Conservation (phyloP, 2,329 filamentous ascomycete genomes). For the Fusarium pseudonygamai region DNA sequence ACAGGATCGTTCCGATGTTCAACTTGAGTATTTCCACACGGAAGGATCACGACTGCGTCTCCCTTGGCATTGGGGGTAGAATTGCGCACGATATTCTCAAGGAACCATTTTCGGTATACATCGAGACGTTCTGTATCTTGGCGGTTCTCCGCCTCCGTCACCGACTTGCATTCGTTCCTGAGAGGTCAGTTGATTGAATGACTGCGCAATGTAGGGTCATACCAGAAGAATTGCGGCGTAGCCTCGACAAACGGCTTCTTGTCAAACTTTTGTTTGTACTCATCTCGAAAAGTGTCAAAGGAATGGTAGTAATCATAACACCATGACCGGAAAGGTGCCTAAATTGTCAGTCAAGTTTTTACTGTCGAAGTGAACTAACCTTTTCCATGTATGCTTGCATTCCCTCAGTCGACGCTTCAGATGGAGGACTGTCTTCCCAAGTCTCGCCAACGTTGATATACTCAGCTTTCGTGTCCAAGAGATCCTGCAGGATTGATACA, state of each 20-base stretch:
- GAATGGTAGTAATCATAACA: slow-evolving; percentile 48
- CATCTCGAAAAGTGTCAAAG: slow-evolving; percentile 43
- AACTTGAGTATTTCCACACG: slow-evolving; percentile 32
- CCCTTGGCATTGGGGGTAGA: slow-evolving; percentile 31
- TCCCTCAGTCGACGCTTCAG: background rate
- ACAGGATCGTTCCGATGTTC: slow-evolving; percentile 43
- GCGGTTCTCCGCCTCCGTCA: slow-evolving; percentile 1
- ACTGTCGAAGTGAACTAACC: slow-evolving; percentile 24
- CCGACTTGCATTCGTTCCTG: slow-evolving; percentile 34
- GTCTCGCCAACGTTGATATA: slow-evolving; percentile 25
- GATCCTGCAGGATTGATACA: slow-evolving; percentile 38
- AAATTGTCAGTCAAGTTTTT: slow-evolving; percentile 6
- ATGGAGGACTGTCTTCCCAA: slow-evolving; percentile 33
- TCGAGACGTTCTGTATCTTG: slow-evolving; percentile 37
- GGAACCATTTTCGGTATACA: slow-evolving; percentile 48
- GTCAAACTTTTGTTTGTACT: slow-evolving; percentile 39
- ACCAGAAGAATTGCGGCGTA: slow-evolving; percentile 45
- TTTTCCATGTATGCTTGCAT: slow-evolving; percentile 44
- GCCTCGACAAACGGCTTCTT: slow-evolving; percentile 44
- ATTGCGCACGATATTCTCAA: slow-evolving; percentile 37
- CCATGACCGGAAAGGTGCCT: slow-evolving; percentile 46
- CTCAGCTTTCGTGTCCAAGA: slow-evolving; percentile 7
- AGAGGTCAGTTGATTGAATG: background rate
- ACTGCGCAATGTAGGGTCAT: background rate
- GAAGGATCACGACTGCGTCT: slow-evolving; percentile 43